Base-by-base conservation (phyloP, 371 early-diverging fungal species). In the Nematocida sp. region DNA sequence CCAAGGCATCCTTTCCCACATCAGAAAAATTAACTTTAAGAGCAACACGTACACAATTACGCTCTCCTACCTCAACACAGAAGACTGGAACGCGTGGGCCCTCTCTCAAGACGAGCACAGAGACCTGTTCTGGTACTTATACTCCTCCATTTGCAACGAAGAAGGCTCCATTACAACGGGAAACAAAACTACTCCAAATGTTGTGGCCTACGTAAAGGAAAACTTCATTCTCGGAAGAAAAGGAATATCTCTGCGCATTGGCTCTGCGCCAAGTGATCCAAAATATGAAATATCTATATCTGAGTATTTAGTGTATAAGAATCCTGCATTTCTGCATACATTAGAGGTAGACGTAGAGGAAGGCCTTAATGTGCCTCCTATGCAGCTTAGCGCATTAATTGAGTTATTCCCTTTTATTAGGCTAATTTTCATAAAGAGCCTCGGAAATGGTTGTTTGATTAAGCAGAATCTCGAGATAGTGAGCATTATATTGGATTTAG, bases 71-170 rank as follows among this genome's bases (percentile, higher is more conserved):
- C 38, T 61, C 9, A 49, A 61, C 45, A 38, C 4, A 23, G 35
- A 28, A 23, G 25, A 25, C 28, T 71, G 75, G 75, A 28, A 30
- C 0, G 20, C 13, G 32, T 71, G 75, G 75, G 4, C 48, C 7
- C 75, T 71, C 16, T 47, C 32, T 4, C 38, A 60, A 71, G 63
- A 57, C 25, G 13, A n/a, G 0, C 57, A 71, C 53, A 20, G 28
- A 48, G 75, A 71, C 33, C 35, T 71, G 3, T 47, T 71, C 53
- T 71, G 75, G 75, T 61, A 71, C 55, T 49, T 71, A 7, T 61
- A 23, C 45, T 26, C 75, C 26, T 30, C 75, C 18, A 53, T 71
- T n/a, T 71, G 75, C 61, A 71, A 71, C 57, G 48, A 18, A 2
- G 33, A 18, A 18, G 39, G 18, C 35, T 57, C 57, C 55, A 30